Percentiles rank a stretch among this genome's conserved stretches.
phyloP scores from a whole-genome alignment of 2,329 filamentous ascomycete genomes.

The Xylaria sp. region DNA sequence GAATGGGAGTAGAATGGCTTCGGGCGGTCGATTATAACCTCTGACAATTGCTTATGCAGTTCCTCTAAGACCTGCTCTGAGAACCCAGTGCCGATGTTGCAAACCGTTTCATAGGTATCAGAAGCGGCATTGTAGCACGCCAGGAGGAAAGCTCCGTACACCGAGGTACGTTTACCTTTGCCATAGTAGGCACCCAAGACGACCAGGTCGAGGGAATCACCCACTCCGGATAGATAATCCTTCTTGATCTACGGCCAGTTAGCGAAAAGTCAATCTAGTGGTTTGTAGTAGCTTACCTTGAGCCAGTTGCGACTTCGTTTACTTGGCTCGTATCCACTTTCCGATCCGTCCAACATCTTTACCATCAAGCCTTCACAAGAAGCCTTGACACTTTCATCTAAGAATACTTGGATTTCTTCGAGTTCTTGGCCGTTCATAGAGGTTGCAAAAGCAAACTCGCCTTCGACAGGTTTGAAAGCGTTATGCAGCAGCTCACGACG shows the following conservation, averaged over 20 bases:
- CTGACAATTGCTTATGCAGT: slow-evolving; percentile 78
- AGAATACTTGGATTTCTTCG: slow-evolving; percentile 89
- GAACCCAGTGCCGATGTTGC: slow-evolving; percentile 98
- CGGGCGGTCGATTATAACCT: slow-evolving; percentile 83
- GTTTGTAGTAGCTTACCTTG: slow-evolving; percentile 67
- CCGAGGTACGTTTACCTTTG: slow-evolving; percentile 92
- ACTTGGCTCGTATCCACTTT: slow-evolving; percentile 95
- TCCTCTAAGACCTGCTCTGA: slow-evolving; percentile 93
- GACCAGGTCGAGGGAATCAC: slow-evolving; percentile 95
- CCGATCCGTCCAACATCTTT: slow-evolving; percentile 95
- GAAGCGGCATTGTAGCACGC: slow-evolving; percentile 87
- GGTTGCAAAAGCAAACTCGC: slow-evolving; percentile 91
- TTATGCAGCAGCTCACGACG: slow-evolving; percentile 78
- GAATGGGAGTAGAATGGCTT: slow-evolving; percentile 97
- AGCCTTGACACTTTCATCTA: slow-evolving; percentile 95
- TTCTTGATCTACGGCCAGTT: slow-evolving; percentile 80
- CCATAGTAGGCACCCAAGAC: slow-evolving; percentile 95
- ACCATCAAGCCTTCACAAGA: slow-evolving; percentile 99
- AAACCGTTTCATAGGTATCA: slow-evolving; percentile 92
- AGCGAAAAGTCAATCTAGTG: slow-evolving; percentile 32
- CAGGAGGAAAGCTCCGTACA: slow-evolving; percentile 94
- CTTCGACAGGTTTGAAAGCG: slow-evolving; percentile 81
- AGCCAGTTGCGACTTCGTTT: slow-evolving; percentile 98
- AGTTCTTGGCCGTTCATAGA: slow-evolving; percentile 87
- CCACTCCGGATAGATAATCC: slow-evolving; percentile 92